A percentile compares a stretch with the other conserved stretches of the same genome.
These are phyloP conservation scores for Pseudogymnoascus sp. DNA, from an alignment of 2,329 filamentous ascomycete genomes.

Conservation along the genomic window DNA sequence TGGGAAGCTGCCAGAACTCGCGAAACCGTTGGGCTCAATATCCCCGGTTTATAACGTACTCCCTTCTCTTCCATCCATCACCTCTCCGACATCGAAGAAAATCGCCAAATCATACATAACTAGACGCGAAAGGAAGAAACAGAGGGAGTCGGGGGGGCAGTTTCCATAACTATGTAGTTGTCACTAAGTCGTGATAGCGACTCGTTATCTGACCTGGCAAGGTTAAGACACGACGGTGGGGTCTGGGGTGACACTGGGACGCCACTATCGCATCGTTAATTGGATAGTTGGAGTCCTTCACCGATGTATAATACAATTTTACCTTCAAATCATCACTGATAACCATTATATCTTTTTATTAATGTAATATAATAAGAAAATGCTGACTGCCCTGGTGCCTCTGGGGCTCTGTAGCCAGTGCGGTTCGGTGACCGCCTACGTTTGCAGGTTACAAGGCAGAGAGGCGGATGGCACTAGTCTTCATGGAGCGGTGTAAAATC, in stretches of 20 bases:
- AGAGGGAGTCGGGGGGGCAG: neutral
- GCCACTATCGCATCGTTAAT: neutral
- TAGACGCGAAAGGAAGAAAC: neutral
- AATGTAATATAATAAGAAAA: neutral
- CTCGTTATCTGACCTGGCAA: neutral
- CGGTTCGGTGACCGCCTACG: neutral
- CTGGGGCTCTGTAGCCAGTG: neutral
- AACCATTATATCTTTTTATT: neutral
- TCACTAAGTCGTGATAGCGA: neutral
- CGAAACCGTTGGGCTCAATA: neutral
- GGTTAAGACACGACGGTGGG: neutral
- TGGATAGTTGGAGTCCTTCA: neutral
- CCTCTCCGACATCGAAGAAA: neutral
- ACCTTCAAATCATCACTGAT: neutral
- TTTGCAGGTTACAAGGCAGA: slow-evolving; percentile 1
- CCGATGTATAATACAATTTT: neutral
- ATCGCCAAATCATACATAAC: neutral
- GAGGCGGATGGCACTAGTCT: neutral
- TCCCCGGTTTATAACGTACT: neutral
- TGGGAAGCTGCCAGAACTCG: neutral
- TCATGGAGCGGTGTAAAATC: neutral
- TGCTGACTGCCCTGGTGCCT: neutral
- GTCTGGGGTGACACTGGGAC: neutral
- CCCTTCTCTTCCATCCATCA: slow-evolving; percentile 3
- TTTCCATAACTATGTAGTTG: neutral